Evolutionary conservation across 1,284 basidiomycete species (phyloP).

Genomic region (Cystobasidiaceae sp.): DNA sequence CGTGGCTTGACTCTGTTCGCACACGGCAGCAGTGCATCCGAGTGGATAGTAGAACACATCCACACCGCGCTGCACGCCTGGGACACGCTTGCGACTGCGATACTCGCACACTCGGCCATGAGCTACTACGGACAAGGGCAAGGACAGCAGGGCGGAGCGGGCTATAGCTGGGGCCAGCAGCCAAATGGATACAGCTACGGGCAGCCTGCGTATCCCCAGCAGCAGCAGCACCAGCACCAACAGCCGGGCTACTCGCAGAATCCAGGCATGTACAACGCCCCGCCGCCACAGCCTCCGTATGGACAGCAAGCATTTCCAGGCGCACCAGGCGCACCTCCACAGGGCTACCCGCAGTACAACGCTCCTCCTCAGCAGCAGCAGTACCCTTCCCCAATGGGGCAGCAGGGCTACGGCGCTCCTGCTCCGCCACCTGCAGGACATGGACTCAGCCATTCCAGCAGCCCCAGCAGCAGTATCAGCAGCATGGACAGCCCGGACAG

Average conservation of each 20-base stretch:
- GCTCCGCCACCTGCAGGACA: not conserved
- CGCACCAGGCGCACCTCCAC: not conserved
- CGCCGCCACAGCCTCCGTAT: not conserved
- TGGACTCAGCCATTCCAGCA: not conserved
- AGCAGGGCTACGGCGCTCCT: not conserved
- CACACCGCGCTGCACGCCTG: not conserved
- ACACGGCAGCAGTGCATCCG: no score
- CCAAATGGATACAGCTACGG: not conserved
- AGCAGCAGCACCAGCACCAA: conserved; percentile 8
- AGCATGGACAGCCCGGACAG: not conserved
- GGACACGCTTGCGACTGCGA: not conserved
- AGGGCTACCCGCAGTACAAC: not conserved
- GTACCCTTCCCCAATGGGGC: not conserved
- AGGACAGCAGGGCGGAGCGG: not conserved
- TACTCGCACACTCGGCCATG: not conserved
- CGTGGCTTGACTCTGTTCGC: no score
- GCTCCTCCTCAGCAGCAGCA: not conserved
- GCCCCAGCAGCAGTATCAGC: not conserved
- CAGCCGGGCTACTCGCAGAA: not conserved
- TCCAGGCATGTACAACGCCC: not conserved
- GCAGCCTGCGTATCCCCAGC: not conserved
- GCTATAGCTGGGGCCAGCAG: no score
- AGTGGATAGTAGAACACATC: not conserved
- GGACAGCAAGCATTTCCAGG: not conserved
- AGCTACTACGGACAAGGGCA: not conserved